Evolutionary conservation across 2,329 filamentous ascomycete genomes (phyloP).

Genomic region (Plenodomus biglobosus): DNA sequence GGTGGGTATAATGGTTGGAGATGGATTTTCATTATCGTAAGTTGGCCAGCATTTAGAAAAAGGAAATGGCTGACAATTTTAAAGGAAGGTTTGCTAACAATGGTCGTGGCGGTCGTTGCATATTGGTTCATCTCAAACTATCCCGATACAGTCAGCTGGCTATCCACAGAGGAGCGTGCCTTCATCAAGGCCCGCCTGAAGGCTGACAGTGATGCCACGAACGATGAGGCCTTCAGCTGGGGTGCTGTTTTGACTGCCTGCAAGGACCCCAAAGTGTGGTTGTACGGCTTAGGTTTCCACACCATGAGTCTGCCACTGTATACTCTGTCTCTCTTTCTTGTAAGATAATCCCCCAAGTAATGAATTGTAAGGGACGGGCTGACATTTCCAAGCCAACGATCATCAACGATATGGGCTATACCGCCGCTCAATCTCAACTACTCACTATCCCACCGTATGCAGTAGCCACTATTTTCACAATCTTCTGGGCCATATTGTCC

Average conservation of each 20-base stretch:
- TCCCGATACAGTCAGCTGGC: slow-evolving; percentile 60
- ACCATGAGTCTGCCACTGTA: slow-evolving; percentile 63
- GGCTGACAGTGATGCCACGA: slow-evolving; percentile 68
- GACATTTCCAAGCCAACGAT: slow-evolving; percentile 54
- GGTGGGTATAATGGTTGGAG: slow-evolving; percentile 48
- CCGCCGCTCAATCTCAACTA: slow-evolving; percentile 46
- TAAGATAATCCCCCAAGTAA: slow-evolving; percentile 25
- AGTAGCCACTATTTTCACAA: slow-evolving; percentile 41
- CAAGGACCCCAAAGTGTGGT: slow-evolving; percentile 47
- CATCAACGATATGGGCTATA: slow-evolving; percentile 49
- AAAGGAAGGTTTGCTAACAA: slow-evolving; percentile 42
- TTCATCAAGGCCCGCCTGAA: slow-evolving; percentile 65
- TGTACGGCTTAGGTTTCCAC: slow-evolving; percentile 72
- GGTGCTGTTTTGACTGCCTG: slow-evolving; percentile 63
- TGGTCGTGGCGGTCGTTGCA: slow-evolving; percentile 35
- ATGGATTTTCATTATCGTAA: slow-evolving; percentile 47
- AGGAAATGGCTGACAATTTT: slow-evolving; percentile 10
- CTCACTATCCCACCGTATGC: slow-evolving; percentile 52
- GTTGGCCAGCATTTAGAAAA: background rate
- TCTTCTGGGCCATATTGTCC: slow-evolving; percentile 39
- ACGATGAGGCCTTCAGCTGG: slow-evolving; percentile 71
- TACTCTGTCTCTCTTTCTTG: slow-evolving; percentile 43
- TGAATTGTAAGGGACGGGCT: background rate
- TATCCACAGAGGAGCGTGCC: slow-evolving; percentile 54
- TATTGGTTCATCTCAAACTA: slow-evolving; percentile 69